phyloP scores from a whole-genome alignment of 306 rosid species.

The Cicer pinnatifidum region DNA sequence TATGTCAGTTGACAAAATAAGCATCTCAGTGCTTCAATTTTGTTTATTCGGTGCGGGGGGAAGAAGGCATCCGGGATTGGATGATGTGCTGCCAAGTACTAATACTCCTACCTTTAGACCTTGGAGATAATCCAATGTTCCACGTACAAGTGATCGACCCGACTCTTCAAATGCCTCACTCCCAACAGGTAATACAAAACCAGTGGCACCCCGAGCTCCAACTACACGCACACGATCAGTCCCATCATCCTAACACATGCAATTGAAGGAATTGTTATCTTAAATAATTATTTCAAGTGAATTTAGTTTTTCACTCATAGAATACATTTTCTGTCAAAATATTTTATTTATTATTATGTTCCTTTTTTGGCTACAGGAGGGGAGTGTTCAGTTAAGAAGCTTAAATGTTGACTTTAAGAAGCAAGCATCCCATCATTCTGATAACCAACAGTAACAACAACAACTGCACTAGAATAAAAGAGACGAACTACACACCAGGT shows the following conservation, averaged over 20 bases:
- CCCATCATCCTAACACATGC: constrained; percentile 80
- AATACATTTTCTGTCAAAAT: constrained; percentile 2
- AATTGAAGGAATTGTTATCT: constrained; percentile 24
- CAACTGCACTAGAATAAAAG: constrained; percentile 11
- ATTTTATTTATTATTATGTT: neutral
- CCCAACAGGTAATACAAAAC: constrained; percentile 81
- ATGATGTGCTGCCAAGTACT: neutral
- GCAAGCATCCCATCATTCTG: constrained; percentile 12
- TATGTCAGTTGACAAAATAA: constrained; percentile 36
- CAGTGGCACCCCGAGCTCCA: constrained; percentile 92
- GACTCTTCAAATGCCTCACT: constrained; percentile 97
- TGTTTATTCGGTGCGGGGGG: constrained; percentile 19
- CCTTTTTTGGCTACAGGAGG: neutral
- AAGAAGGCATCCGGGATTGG: neutral
- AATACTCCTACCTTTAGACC: constrained; percentile 91
- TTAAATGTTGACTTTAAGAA: constrained; percentile 35
- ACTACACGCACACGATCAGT: constrained; percentile 75
- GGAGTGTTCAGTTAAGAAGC: constrained; percentile 25
- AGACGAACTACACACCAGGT: constrained; percentile 66
- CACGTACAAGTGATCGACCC: constrained; percentile 92
- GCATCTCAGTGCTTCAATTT: constrained; percentile 4
- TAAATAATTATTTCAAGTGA: constrained; percentile 39
- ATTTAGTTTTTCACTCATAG: constrained; percentile 30
- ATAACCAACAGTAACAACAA: constrained; percentile 4
- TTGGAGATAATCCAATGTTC: constrained; percentile 97